These are phyloP conservation scores for Microsporum canis DNA, from an alignment of 2,329 filamentous ascomycete genomes.

Conservation along the genomic window DNA sequence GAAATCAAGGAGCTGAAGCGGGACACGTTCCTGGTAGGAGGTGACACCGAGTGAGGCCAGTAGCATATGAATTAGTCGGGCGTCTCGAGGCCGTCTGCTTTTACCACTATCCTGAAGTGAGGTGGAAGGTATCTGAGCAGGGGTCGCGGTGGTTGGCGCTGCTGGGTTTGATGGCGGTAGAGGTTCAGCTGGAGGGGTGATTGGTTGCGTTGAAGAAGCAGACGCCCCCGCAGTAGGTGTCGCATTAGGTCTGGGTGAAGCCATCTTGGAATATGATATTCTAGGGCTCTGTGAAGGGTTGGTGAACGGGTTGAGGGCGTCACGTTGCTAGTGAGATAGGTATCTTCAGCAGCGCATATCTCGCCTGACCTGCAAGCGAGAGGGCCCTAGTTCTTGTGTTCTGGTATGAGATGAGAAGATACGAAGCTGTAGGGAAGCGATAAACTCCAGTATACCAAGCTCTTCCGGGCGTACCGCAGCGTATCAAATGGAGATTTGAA, in stretches of 20 bases:
- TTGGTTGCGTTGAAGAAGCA: conserved; percentile 27
- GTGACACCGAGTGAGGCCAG: conserved; percentile 39
- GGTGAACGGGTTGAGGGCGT: neutral
- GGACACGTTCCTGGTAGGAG: conserved; percentile 43
- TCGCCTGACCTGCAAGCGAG: conserved; percentile 1
- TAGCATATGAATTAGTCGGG: conserved; percentile 41
- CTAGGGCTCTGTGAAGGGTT: neutral
- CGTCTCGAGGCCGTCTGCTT: conserved; percentile 38
- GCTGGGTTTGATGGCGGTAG: conserved; percentile 11
- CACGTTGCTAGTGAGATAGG: neutral
- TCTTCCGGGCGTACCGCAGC: neutral
- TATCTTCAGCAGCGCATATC: neutral
- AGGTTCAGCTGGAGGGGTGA: conserved; percentile 27
- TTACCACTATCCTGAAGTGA: conserved; percentile 38
- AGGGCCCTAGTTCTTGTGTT: neutral
- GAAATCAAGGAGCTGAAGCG: conserved; percentile 42
- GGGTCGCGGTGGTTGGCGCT: conserved; percentile 16
- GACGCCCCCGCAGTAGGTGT: conserved; percentile 16
- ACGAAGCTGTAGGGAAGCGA: neutral
- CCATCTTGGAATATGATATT: conserved; percentile 6
- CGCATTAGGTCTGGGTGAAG: conserved; percentile 10
- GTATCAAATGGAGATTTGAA: neutral
- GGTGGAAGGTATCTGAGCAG: conserved; percentile 31
- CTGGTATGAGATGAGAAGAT: neutral
- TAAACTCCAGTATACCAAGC: neutral